Conservation (phyloP, 441 rosid genomes). For the Adansonia rubrostipa region DNA sequence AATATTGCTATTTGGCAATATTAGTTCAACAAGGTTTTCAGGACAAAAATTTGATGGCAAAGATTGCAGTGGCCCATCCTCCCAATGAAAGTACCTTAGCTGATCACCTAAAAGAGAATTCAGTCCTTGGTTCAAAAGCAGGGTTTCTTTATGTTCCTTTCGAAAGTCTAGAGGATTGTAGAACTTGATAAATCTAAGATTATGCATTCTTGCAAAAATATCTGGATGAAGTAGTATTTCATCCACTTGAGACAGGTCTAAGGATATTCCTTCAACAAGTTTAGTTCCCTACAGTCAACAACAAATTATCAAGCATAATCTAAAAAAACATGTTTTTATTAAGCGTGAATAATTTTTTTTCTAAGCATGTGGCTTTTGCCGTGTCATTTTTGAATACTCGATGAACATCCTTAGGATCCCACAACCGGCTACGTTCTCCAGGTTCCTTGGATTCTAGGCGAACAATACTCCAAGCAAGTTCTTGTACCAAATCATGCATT, state of each 20-base stretch:
- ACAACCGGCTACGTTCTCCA: conserved; percentile 27
- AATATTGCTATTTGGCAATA: neutral
- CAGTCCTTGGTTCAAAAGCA: neutral
- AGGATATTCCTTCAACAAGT: conserved; percentile 32
- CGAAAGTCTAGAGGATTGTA: conserved; percentile 17
- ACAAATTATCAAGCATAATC: neutral
- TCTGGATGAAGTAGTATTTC: neutral
- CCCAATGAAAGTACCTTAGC: neutral
- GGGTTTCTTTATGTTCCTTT: neutral
- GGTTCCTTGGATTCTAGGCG: conserved; percentile 28
- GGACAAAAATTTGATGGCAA: neutral
- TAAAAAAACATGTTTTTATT: too few relatives aligned
- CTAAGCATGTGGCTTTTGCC: conserved; percentile 18
- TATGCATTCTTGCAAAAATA: neutral
- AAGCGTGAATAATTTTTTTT: too few relatives aligned
- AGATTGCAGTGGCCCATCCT: neutral
- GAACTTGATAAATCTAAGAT: neutral
- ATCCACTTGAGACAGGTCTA: neutral
- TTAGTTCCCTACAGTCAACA: conserved; percentile 33
- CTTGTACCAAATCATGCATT: conserved; percentile 53
- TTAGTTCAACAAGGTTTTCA: neutral
- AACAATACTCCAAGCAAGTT: conserved; percentile 47
- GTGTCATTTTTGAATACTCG: conserved; percentile 27
- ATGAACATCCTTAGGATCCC: conserved; percentile 28
- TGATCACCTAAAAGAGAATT: neutral